Conservation (phyloP, 495 filamentous ascomycete species). For the Clavariopsis aquatica region DNA sequence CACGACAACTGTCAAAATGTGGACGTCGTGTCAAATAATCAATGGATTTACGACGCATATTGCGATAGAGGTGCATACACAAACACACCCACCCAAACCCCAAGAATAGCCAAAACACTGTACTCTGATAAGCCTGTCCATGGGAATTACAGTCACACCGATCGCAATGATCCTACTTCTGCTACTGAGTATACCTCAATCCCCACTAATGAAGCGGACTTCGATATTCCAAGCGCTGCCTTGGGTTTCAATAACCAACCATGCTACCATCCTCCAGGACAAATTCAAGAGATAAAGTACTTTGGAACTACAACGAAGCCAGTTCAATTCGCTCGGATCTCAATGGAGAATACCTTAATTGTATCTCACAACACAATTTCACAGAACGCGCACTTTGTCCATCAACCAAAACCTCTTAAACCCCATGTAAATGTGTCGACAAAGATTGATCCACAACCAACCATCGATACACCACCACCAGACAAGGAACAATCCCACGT, state of each 20-base stretch:
- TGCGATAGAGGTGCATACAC: background rate
- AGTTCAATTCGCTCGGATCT: background rate
- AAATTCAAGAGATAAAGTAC: background rate
- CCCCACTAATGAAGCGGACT: background rate
- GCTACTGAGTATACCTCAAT: background rate
- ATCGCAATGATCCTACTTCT: background rate
- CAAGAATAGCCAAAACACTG: background rate
- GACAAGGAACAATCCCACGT: background rate
- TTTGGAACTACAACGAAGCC: background rate
- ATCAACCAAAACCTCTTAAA: background rate
- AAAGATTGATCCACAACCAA: background rate
- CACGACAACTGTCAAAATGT: background rate
- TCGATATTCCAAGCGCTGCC: background rate
- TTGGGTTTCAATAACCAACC: background rate
- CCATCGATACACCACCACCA: background rate
- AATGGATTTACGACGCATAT: background rate
- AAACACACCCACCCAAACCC: background rate
- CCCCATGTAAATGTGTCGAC: background rate
- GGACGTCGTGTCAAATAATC: background rate
- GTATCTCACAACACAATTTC: background rate
- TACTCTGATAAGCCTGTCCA: background rate
- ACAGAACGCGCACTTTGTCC: background rate
- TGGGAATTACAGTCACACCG: background rate
- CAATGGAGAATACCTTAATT: background rate
- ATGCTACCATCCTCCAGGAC: background rate